Evolutionary conservation across 2,329 filamentous ascomycete genomes (phyloP).

Genomic region (Alternaria incomplexa): DNA sequence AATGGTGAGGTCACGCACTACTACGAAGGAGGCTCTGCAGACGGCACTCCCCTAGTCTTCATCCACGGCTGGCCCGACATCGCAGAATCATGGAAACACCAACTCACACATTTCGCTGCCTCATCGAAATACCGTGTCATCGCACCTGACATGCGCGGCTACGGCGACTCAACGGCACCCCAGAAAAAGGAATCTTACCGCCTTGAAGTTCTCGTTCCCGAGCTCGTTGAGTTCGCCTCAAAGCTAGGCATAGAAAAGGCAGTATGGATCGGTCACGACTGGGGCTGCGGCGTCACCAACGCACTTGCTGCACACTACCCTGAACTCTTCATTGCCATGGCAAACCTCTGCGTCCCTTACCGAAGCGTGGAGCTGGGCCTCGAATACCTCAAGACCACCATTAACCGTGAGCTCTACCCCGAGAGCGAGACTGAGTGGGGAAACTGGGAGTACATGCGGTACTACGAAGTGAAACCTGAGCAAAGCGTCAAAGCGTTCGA

Average conservation of each 20-base stretch:
- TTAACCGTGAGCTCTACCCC: constrained; percentile 56
- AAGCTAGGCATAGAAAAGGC: constrained; percentile 48
- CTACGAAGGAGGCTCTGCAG: constrained; percentile 27
- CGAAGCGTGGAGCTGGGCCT: constrained; percentile 51
- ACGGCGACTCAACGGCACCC: constrained; percentile 42
- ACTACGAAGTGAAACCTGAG: constrained; percentile 36
- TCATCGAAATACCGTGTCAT: constrained; percentile 33
- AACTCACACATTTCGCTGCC: constrained; percentile 41
- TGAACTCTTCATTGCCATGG: constrained; percentile 38
- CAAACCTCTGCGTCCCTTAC: constrained; percentile 50
- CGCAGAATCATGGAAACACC: constrained; percentile 44
- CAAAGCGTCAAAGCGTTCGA: constrained; percentile 28
- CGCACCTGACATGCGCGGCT: constrained; percentile 44
- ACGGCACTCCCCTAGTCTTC: constrained; percentile 33
- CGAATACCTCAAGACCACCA: constrained; percentile 39
- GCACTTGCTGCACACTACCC: constrained; percentile 41
- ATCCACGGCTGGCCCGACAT: constrained; percentile 47
- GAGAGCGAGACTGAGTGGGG: constrained; percentile 50
- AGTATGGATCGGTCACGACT: constrained; percentile 59
- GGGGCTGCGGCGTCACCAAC: constrained; percentile 47
- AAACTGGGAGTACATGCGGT: constrained; percentile 46
- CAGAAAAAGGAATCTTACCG: constrained; percentile 38
- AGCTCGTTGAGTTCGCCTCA: constrained; percentile 50
- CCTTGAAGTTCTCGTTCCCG: constrained; percentile 32
- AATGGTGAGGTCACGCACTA: constrained; percentile 32